These are phyloP conservation scores for Cercospora sp. DNA, from an alignment of 2,329 filamentous ascomycete species.

Conservation along the genomic window DNA sequence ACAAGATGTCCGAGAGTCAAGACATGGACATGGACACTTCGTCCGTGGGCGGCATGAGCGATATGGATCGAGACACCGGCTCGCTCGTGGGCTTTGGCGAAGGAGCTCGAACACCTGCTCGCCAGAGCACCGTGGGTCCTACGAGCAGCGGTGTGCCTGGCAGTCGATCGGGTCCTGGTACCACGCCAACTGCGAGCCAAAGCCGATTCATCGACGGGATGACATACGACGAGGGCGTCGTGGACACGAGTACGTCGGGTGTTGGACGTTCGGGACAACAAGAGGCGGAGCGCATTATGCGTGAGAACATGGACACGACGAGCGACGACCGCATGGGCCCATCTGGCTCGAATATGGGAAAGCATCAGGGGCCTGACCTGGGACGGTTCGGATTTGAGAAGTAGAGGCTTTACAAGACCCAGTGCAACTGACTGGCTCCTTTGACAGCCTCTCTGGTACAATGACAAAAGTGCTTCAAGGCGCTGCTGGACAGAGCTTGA, in stretches of 20 bases:
- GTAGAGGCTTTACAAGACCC: conserved; percentile 17
- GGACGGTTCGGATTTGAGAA: conserved; percentile 63
- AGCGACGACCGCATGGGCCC: conserved; percentile 35
- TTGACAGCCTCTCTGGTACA: background rate
- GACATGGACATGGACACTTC: conserved; percentile 51
- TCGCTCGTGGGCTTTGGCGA: conserved; percentile 91
- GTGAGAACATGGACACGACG: conserved; percentile 56
- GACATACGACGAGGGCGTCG: conserved; percentile 45
- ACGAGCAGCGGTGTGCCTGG: background rate
- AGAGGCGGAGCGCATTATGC: conserved; percentile 64
- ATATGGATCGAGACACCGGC: conserved; percentile 64
- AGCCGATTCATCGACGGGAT: conserved; percentile 49
- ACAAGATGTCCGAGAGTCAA: conserved; percentile 65
- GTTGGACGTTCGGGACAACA: conserved; percentile 39
- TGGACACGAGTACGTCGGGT: conserved; percentile 41
- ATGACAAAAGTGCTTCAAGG: background rate
- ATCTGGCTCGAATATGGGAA: conserved; percentile 15
- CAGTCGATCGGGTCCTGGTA: conserved; percentile 54
- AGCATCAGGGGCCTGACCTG: conserved; percentile 48
- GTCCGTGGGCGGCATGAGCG: conserved; percentile 76
- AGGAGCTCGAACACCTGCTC: conserved; percentile 64
- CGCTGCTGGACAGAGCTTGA: background rate
- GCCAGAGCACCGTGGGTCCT: conserved; percentile 62
- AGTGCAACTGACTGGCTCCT: background rate
- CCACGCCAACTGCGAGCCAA: conserved; percentile 40